Base-by-base conservation (phyloP, 1,284 basidiomycete species). In the Ustilago xerochloae region DNA sequence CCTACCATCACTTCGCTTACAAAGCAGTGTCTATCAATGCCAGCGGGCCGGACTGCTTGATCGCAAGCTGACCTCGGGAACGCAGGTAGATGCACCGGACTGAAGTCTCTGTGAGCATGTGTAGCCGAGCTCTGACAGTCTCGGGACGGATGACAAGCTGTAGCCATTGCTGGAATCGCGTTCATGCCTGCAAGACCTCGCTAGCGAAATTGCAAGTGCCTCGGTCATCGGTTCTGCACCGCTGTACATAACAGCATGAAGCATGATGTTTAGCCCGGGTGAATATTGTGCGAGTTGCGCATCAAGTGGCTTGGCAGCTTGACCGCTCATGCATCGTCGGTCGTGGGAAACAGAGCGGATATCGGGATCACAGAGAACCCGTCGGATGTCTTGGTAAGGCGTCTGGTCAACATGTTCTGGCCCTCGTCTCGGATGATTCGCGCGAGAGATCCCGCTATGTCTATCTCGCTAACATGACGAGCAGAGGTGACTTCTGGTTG, bases 121-220 rank as follows among this genome's bases (percentile, higher is more conserved):
- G n/a, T 43, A 4, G 22, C 20, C 22, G 15, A 43, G 6, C 1
- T 43, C 41, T 43, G 41, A 24, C n/a, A 12, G 9, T 43, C n/a
- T 10, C 22, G 24, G 41, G 22, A 43, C 22, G 41, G 10, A 26
- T 43, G 22, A 6, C 41, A 43, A 8, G 6, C 13, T 15, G 28
- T 32, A 24, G 52, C 22, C 32, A 15, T 13, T 46, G 9, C 33
- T n/a, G 4, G 22, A 30, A 22, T 46, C 16, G 41, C 29, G 33
- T 45, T 55, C 52, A 46, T 46, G 52, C 41, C 38, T 55, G 52
- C 41, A 46, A 4, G 15, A 26, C 32, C 15, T 6, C n/a, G 15
- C 16, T 33, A 29, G 29, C 41, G 41, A 45, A 6, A 26, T 45
- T 28, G 41, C 43, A 15, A 13, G 52, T 30, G 41, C 24, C 52